A percentile compares a stretch with the other conserved stretches of the same genome.
These are phyloP conservation scores for Aspergillus transmontanensis DNA, from an alignment of 2,329 filamentous ascomycete genomes.

Conservation along the genomic window DNA sequence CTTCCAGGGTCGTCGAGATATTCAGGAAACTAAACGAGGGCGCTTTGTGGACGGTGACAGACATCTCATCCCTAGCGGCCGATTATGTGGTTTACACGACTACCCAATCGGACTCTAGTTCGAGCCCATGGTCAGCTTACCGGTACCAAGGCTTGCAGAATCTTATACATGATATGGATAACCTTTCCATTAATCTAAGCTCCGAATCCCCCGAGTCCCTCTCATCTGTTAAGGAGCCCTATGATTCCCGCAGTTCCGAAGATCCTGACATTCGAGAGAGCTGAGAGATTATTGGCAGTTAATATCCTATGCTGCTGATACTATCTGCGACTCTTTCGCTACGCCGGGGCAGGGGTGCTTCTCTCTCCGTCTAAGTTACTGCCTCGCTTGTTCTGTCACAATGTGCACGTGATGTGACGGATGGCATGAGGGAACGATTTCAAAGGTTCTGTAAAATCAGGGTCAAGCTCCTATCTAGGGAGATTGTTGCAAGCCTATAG, in stretches of 20 bases:
- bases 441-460: background rate
- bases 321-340: background rate
- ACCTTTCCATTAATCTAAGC: conserved; percentile 4
- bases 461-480: background rate
- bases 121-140: background rate
- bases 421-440: background rate
- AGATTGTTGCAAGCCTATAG: background rate
- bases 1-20: conserved; percentile 20
- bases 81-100: conserved; percentile 26
- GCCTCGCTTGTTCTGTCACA: background rate
- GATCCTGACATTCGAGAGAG: background rate
- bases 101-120: background rate
- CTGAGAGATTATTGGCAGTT: background rate
- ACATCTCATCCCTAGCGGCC: conserved; percentile 22
- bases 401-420: background rate
- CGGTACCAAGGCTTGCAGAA: conserved; percentile 13
- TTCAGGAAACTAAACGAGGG: conserved; percentile 16
- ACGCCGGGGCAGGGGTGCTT: background rate
- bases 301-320: background rate
- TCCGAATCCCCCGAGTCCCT: background rate
- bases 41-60: conserved; percentile 21
- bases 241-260: background rate
- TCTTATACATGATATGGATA: conserved; percentile 14
- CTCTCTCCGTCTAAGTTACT: background rate
- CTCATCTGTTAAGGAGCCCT: background rate